A percentile compares a stretch with the other conserved stretches of the same genome.
These are phyloP conservation scores for Casuarina glauca DNA, from an alignment of 306 rosid genomes.

Conservation along the genomic window DNA sequence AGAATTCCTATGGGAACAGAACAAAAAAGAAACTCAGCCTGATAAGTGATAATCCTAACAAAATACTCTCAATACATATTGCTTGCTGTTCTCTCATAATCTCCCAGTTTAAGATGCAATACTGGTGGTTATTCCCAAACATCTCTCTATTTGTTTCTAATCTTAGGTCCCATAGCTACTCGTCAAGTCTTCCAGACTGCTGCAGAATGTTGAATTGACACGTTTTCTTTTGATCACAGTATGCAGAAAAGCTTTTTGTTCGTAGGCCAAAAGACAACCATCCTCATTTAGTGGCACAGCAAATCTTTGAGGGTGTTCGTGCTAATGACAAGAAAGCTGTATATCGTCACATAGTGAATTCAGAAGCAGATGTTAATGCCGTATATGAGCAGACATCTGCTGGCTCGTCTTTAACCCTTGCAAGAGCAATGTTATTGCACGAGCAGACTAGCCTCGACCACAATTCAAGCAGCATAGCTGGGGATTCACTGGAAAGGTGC, in stretches of 20 bases:
- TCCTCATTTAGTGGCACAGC: slow-evolving; percentile 70
- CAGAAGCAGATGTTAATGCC: slow-evolving; percentile 76
- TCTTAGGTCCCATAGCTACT: slow-evolving; percentile 15
- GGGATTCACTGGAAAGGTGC: slow-evolving; percentile 73
- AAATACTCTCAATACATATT: slow-evolving; percentile 4
- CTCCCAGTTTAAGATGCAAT: slow-evolving; percentile 15
- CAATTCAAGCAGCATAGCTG: slow-evolving; percentile 45
- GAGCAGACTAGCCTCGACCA: slow-evolving; percentile 70
- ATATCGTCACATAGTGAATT: slow-evolving; percentile 83
- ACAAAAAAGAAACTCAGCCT: background rate
- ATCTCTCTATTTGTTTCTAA: background rate
- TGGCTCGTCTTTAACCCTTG: slow-evolving; percentile 76
- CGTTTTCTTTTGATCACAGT: slow-evolving; percentile 50
- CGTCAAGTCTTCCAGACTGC: slow-evolving; percentile 2
- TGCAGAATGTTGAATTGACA: background rate
- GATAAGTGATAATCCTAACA: background rate
- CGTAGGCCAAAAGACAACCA: slow-evolving; percentile 80
- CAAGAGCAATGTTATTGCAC: slow-evolving; percentile 86
- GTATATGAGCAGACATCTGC: slow-evolving; percentile 63
- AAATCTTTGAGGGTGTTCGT: slow-evolving; percentile 88
- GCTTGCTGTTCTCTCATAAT: slow-evolving; percentile 9
- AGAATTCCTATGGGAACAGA: background rate
- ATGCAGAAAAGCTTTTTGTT: slow-evolving; percentile 89
- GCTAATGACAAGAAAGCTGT: slow-evolving; percentile 94
- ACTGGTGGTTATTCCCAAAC: background rate